Percentiles rank a stretch among this genome's conserved stretches.
Conservation (phyloP, 495 filamentous ascomycete species). For the Penicillium cinerascens region DNA sequence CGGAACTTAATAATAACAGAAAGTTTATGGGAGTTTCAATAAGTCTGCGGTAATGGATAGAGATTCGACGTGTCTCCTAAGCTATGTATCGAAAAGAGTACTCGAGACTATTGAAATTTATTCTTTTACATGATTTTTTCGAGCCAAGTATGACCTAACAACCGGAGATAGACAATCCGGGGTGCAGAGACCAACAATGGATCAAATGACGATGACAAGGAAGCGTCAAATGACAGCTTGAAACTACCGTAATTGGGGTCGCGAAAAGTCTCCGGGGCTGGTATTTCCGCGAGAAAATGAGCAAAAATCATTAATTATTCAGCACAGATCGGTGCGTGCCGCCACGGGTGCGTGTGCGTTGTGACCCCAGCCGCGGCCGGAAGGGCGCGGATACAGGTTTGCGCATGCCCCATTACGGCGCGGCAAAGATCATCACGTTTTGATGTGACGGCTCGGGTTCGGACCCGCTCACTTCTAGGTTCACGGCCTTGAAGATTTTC, state of each 20-base stretch:
- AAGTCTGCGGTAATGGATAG: not conserved
- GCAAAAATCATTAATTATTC: not conserved
- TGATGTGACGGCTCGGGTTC: constrained; percentile 4
- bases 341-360: constrained; percentile 14
- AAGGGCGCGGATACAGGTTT: constrained; percentile 29
- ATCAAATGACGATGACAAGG: not conserved
- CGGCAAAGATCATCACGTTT: constrained; percentile 20
- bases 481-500: too few relatives aligned
- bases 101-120: too few relatives aligned
- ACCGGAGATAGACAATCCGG: not conserved
- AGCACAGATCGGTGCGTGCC: constrained; percentile 8
- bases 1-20: too few relatives aligned
- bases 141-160: constrained; percentile 2
- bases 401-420: constrained; percentile 3
- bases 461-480: not conserved
- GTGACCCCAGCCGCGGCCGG: constrained; percentile 15
- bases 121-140: too few relatives aligned
- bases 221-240: constrained; percentile 13
- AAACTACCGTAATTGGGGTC: not conserved
- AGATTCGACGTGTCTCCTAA: too few relatives aligned
- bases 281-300: constrained; percentile 1
- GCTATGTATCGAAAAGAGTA: too few relatives aligned
- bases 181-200: not conserved
- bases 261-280: constrained; percentile 2
- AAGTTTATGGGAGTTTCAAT: not conserved